Conservation (phyloP, 768 basidiomycete genomes). For the Termitomyces sp. region DNA sequence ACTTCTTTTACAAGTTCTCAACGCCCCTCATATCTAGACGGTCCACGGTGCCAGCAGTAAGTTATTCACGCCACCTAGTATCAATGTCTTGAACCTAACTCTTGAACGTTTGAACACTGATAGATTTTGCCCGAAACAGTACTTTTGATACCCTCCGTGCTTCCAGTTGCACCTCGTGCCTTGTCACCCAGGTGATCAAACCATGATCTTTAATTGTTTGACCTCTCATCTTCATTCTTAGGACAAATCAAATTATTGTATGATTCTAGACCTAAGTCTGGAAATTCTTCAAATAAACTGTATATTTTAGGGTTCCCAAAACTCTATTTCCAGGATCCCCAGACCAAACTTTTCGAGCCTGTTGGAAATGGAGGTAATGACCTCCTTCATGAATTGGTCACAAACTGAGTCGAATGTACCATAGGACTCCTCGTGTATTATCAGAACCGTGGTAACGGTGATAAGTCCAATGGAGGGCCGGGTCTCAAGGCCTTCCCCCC, state of each 20-base stretch:
- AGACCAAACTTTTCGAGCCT: conserved; percentile 33
- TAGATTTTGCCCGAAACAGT: conserved; percentile 35
- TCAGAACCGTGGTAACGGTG: conserved; percentile 38
- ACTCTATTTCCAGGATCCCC: conserved; percentile 40
- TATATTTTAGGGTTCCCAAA: conserved; percentile 36
- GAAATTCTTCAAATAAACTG: neutral
- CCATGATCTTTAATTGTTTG: neutral
- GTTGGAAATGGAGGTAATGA: conserved; percentile 36
- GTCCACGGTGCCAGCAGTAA: conserved; percentile 39
- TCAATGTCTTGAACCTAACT: neutral
- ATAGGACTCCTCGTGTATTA: conserved; percentile 41
- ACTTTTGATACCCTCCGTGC: conserved; percentile 33
- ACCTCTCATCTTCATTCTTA: conserved; percentile 12
- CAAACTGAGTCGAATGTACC: neutral
- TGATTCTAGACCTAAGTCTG: neutral
- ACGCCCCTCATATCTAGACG: conserved; percentile 24
- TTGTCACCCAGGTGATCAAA: conserved; percentile 29
- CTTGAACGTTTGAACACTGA: neutral
- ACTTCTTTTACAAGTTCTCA: neutral
- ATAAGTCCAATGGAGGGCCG: conserved; percentile 35
- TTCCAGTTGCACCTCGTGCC: conserved; percentile 38
- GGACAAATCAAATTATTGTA: conserved; percentile 43
- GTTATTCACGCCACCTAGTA: conserved; percentile 1
- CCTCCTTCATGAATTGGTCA: neutral
- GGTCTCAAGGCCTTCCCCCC: conserved; percentile 43